Conservation (phyloP, 1,139 yeast species). For the Saccharomycopsis hybrid region DNA sequence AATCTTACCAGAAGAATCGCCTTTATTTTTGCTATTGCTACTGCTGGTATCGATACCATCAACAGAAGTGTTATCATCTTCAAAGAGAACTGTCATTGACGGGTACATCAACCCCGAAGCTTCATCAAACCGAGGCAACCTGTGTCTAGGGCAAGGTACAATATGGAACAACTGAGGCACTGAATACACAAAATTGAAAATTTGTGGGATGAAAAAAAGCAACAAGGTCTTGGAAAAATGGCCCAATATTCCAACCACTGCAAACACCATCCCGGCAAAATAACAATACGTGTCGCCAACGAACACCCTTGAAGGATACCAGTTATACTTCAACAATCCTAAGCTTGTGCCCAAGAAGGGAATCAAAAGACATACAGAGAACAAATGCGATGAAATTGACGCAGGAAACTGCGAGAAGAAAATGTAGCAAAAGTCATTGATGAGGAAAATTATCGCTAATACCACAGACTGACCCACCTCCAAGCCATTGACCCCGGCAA, state of each 20-base stretch:
- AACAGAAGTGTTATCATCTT: neutral
- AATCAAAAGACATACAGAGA: slow-evolving; percentile 69
- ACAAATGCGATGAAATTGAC: slow-evolving; percentile 70
- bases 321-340: slow-evolving; percentile 71
- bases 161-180: slow-evolving; percentile 82
- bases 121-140: slow-evolving; percentile 72
- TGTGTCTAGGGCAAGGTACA: slow-evolving; percentile 92
- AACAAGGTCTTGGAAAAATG: slow-evolving; percentile 92
- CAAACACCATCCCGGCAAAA: slow-evolving; percentile 98
- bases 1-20: slow-evolving; percentile 2
- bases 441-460: slow-evolving; percentile 58
- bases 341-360: slow-evolving; percentile 86
- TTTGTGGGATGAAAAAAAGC: slow-evolving; percentile 83
- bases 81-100: slow-evolving; percentile 44
- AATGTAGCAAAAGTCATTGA: slow-evolving; percentile 73
- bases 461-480: slow-evolving; percentile 94
- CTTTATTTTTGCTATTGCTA: too few species aligned
- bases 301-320: slow-evolving; percentile 88
- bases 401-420: slow-evolving; percentile 48
- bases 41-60: neutral
- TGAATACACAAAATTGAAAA: slow-evolving; percentile 80
- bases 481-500: slow-evolving; percentile 93
- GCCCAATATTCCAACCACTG: slow-evolving; percentile 91
- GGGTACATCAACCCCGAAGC: slow-evolving; percentile 72
- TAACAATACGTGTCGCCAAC: slow-evolving; percentile 98